These are phyloP conservation scores for Aspergillus affinis DNA, from an alignment of 495 filamentous ascomycete genomes.

Conservation along the genomic window DNA sequence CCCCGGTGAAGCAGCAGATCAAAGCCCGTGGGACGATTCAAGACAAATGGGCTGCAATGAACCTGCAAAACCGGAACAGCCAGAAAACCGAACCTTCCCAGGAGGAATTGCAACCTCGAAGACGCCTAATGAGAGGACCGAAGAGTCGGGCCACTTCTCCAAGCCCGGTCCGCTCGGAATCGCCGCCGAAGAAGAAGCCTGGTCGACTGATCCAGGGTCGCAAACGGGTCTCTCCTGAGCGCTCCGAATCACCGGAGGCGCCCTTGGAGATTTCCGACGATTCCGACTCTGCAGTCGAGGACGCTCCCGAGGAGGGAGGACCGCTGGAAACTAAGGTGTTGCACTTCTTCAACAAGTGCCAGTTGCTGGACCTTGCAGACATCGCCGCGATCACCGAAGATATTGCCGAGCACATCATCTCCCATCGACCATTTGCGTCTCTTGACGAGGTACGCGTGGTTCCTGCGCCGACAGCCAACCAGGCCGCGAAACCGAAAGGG, in stretches of 20 bases:
- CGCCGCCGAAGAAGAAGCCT: slow-evolving; percentile 39
- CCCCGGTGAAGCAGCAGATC: slow-evolving; percentile 56
- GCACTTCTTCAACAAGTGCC: slow-evolving; percentile 80
- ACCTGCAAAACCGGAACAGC: slow-evolving; percentile 26
- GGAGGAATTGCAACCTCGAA: slow-evolving; percentile 34
- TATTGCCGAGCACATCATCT: slow-evolving; percentile 62
- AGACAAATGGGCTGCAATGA: slow-evolving; percentile 58
- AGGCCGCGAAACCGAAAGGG: slow-evolving; percentile 45
- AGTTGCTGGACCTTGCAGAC: slow-evolving; percentile 68
- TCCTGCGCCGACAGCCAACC: slow-evolving; percentile 41
- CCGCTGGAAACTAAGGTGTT: slow-evolving; percentile 60
- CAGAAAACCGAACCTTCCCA: slow-evolving; percentile 20
- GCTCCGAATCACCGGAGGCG: slow-evolving; percentile 39
- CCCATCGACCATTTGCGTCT: slow-evolving; percentile 64
- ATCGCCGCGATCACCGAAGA: slow-evolving; percentile 70
- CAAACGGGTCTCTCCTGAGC: slow-evolving; percentile 45
- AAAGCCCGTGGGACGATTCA: slow-evolving; percentile 60
- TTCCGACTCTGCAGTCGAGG: slow-evolving; percentile 53
- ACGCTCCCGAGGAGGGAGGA: slow-evolving; percentile 32
- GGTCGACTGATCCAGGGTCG: slow-evolving; percentile 61
- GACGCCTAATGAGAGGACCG: slow-evolving; percentile 43
- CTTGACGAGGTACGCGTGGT: slow-evolving; percentile 65
- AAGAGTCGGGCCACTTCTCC: slow-evolving; percentile 30
- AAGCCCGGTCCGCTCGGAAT: slow-evolving; percentile 25
- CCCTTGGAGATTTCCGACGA: slow-evolving; percentile 51